Conservation (phyloP, 2,329 filamentous ascomycete species). For the Alternaria sp. region DNA sequence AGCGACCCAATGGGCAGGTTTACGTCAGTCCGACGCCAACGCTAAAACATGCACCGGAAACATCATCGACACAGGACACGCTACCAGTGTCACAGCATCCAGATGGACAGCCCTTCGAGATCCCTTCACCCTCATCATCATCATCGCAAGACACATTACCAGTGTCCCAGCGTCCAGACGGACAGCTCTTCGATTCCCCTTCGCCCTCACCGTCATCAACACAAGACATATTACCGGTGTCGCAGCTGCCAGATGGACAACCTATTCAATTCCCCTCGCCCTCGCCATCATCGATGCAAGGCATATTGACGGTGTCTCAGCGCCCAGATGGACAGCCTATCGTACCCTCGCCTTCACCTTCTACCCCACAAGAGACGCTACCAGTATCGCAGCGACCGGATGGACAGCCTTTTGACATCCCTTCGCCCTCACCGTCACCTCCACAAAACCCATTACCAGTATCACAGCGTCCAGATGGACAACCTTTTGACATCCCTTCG, state of each 20-base stretch:
- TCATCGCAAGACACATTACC: background rate
- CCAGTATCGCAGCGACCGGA: background rate
- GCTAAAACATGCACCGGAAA: background rate
- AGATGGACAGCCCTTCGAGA: background rate
- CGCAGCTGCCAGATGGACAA: background rate
- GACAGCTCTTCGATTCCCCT: background rate
- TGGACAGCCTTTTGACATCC: background rate
- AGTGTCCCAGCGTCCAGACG: background rate
- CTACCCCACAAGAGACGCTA: background rate
- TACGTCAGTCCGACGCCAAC: background rate
- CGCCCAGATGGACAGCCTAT: background rate
- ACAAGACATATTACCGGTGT: background rate
- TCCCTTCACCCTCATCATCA: background rate
- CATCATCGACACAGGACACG: background rate
- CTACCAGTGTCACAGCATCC: background rate
- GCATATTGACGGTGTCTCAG: background rate
- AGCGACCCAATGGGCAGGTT: background rate
- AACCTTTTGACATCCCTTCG: background rate
- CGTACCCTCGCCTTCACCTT: background rate
- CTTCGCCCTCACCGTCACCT: background rate
- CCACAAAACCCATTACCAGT: background rate
- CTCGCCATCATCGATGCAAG: background rate
- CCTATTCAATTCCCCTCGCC: background rate
- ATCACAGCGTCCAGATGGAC: background rate
- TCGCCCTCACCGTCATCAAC: background rate